A percentile compares a stretch with the other conserved stretches of the same genome.
Conservation (phyloP, 768 basidiomycete genomes). For the Agaricus blazei region DNA sequence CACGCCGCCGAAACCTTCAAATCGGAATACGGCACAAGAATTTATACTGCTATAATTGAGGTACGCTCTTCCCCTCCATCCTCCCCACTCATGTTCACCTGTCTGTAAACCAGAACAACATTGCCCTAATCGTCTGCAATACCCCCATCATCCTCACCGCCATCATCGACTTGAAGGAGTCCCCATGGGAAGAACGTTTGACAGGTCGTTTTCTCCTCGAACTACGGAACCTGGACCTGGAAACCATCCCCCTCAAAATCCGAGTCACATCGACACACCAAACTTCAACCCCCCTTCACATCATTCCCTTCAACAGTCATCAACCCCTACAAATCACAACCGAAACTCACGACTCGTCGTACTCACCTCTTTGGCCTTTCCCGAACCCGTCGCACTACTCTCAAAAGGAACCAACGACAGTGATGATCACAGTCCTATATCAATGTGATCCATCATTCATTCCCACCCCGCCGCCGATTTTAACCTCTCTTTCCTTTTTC, state of each 20-base stretch:
- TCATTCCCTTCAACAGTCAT: neutral
- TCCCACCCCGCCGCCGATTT: no score
- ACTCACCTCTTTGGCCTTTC: neutral
- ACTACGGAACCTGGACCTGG: neutral
- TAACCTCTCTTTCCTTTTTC: no score
- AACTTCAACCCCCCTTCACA: no score
- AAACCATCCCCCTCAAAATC: neutral
- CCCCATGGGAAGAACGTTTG: slow-evolving; percentile 6
- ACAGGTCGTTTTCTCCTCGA: neutral
- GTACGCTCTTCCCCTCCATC: neutral
- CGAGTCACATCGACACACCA: no score
- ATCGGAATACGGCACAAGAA: neutral
- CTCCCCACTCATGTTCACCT: no score
- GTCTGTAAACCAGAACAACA: slow-evolving; percentile 20
- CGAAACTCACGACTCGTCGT: neutral
- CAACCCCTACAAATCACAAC: no score
- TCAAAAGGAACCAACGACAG: no score
- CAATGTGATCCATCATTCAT: no score
- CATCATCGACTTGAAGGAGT: slow-evolving; percentile 10
- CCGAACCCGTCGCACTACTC: neutral
- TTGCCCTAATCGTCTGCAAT: slow-evolving; percentile 34
- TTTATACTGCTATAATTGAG: slow-evolving; percentile 6
- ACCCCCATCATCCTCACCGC: slow-evolving; percentile 32
- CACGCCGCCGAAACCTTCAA: slow-evolving; percentile 38
- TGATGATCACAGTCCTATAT: no score